Base-by-base conservation (phyloP, 768 basidiomycete species). In the Rhodotorula kratochvilovae region DNA sequence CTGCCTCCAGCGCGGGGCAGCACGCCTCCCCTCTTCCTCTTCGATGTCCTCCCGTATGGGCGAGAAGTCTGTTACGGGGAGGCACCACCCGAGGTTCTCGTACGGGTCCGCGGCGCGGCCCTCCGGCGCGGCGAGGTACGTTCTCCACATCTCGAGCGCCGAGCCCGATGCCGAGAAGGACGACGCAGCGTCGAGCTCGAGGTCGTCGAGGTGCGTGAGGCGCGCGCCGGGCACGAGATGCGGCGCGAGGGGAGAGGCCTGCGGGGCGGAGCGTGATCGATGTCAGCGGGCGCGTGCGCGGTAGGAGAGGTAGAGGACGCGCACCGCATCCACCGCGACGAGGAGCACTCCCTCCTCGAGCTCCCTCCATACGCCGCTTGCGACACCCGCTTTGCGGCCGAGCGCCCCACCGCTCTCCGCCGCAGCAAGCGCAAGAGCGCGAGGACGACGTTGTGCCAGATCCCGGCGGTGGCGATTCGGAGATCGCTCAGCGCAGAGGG, bases 131-230 rank as follows among this genome's bases (percentile, higher is more conserved):
- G 23, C 5, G 39, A 70, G 68, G 63, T 46, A 55, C 25, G 15
- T 4, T 4, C 2, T 5, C 68, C 68, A 70, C 7, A 56, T 27
- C 11, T 29, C 17, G 12, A 48, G 21, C 17, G 55, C 29, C 7
- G 60, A 63, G n/a, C n/a, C n/a, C n/a, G n/a, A n/a, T n/a, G 0
- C 5, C 25, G 43, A 11, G 12, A 51, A 17, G 10, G 43, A 16
- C 17, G 58, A 7, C 0, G 67, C 54, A 25, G 56, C 42, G 57
- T 73, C 72, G 35, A 73, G 58, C 29, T 73, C 72, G 39, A 63
- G 39, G 48, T 74, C 72, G 68, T 74, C 60, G n/a, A 73, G 33
- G 36, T 66, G 64, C 2, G 67, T 70, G 58, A 73, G 42, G 48
- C 45, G 39, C 0, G 58, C 36, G 21, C 54, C 45, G 19, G 31